These are phyloP conservation scores for Casuarina cunninghamiana DNA, from an alignment of 306 rosid genomes.

Conservation along the genomic window DNA sequence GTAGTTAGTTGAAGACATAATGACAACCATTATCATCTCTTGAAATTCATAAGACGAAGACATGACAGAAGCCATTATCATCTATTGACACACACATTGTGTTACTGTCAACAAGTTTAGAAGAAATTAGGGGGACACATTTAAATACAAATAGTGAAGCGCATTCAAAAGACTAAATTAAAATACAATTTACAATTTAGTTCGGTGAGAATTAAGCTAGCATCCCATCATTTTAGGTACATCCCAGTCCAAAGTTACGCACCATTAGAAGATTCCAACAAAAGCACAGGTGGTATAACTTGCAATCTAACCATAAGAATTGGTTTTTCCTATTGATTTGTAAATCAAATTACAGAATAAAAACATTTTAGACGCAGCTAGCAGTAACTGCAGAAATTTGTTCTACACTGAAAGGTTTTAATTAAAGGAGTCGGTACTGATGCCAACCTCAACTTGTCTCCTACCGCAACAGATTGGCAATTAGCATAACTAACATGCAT, in stretches of 20 bases:
- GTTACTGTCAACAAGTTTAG: not conserved
- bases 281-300: not conserved
- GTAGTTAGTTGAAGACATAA: not conserved
- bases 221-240: not conserved
- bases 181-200: not conserved
- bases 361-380: not conserved
- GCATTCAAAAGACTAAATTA: not conserved
- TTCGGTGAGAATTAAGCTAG: not conserved
- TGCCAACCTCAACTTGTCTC: constrained; percentile 1
- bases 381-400: not conserved
- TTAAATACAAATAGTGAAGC: too few relatives aligned
- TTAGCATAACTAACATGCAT: not conserved
- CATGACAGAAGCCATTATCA: not conserved
- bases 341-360: not conserved
- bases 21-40: not conserved
- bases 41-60: not conserved
- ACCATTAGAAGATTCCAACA: not conserved
- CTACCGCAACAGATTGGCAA: not conserved
- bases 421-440: not conserved
- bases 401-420: not conserved
- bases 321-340: not conserved
- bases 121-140: not conserved
- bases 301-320: not conserved
- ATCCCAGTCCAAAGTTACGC: not conserved
- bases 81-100: not conserved